These are phyloP conservation scores for Ceratocystis lukuohia DNA, from an alignment of 2,329 filamentous ascomycete genomes.

Conservation along the genomic window DNA sequence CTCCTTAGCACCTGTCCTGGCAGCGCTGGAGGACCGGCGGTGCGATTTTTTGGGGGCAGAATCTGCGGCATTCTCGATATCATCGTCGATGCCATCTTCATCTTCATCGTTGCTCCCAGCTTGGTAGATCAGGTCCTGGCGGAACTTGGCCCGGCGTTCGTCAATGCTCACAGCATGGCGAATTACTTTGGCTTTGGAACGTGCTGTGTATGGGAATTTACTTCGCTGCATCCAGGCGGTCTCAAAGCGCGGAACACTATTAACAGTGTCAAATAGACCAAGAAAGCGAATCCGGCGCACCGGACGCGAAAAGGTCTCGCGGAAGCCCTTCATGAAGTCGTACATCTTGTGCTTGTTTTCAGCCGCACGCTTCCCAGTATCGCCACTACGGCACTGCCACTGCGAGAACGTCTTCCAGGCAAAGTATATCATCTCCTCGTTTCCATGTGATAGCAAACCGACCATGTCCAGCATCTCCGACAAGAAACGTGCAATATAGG, in stretches of 20 bases:
- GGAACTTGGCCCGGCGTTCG: constrained; percentile 57
- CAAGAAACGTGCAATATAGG: constrained; percentile 60
- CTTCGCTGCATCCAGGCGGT: constrained; percentile 63
- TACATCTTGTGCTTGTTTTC: constrained; percentile 46
- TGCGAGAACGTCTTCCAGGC: constrained; percentile 71
- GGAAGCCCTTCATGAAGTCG: constrained; percentile 63
- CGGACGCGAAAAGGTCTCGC: constrained; percentile 66
- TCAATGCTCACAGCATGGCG: constrained; percentile 59
- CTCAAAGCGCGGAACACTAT: constrained; percentile 67
- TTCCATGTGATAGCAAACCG: constrained; percentile 64
- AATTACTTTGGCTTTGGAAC: constrained; percentile 46
- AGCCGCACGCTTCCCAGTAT: constrained; percentile 32
- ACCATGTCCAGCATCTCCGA: constrained; percentile 79
- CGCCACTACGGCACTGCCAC: constrained; percentile 49
- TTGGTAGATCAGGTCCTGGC: constrained; percentile 55
- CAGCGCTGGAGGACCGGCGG: neutral
- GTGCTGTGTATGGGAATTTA: constrained; percentile 57
- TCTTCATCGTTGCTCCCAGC: constrained; percentile 3
- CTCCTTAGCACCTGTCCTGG: neutral
- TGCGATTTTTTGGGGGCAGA: neutral
- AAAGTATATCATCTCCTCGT: constrained; percentile 74
- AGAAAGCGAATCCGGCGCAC: constrained; percentile 62
- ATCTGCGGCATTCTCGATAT: neutral
- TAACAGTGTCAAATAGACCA: constrained; percentile 71
- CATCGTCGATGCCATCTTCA: constrained; percentile 18